These are phyloP conservation scores for Eimeria maxima DNA, from an alignment of 169 alveolate genomes.

Conservation along the genomic window DNA sequence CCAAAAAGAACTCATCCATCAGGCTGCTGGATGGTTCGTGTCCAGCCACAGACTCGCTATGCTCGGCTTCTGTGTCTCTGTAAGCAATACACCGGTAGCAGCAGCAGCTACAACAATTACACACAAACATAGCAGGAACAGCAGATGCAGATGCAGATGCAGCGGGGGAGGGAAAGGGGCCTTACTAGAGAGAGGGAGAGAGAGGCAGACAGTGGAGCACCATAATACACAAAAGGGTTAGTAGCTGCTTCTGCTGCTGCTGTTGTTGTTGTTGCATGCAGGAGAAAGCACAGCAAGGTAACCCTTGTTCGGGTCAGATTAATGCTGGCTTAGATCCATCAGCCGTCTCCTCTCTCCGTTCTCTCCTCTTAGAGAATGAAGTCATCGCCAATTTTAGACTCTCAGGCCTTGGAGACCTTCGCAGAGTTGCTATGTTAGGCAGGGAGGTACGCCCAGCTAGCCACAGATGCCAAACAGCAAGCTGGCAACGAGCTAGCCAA, in stretches of 20 bases:
- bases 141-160: no score
- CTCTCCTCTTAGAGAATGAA: background rate
- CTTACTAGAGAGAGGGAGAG: no score
- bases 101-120: no score
- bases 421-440: constrained; percentile 47
- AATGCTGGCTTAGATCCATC: constrained; percentile 2
- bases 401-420: background rate
- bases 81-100: background rate
- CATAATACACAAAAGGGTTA: background rate
- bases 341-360: background rate
- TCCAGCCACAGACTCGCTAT: constrained; percentile 6
- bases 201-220: background rate
- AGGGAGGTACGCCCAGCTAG: constrained; percentile 22
- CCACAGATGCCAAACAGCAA: background rate
- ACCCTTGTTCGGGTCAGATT: constrained; percentile 26
- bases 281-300: background rate
- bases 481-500: background rate
- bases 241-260: no score
- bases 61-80: constrained; percentile 51
- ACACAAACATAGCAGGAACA: no score
- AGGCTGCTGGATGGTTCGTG: constrained; percentile 24
- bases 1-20: background rate
- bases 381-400: background rate
- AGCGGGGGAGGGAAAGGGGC: no score
- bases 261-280: background rate